Evolutionary conservation across 148 eudicot genomes (phyloP).

Genomic region (Rhododendron ferrugineum): DNA sequence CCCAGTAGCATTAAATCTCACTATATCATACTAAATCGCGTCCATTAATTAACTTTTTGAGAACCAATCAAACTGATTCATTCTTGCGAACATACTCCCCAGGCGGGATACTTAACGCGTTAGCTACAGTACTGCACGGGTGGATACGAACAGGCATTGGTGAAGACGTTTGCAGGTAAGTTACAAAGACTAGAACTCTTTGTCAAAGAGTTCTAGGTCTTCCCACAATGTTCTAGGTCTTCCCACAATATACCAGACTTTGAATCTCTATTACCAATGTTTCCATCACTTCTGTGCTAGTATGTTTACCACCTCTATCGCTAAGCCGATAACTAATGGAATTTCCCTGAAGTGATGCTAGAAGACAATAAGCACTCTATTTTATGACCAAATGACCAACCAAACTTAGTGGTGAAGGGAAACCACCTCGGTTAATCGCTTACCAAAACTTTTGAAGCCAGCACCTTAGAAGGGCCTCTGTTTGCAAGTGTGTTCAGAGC

Average conservation of each 20-base stretch:
- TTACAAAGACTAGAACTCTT: too few species aligned
- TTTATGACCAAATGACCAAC: neutral
- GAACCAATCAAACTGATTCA: neutral
- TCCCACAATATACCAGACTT: neutral
- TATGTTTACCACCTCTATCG: neutral
- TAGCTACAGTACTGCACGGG: too few species aligned
- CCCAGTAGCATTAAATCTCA: neutral
- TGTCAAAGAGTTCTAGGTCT: neutral
- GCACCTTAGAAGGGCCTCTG: slow-evolving; percentile 47
- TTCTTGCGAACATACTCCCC: too few species aligned
- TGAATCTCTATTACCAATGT: neutral
- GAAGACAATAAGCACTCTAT: neutral
- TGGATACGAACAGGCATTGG: neutral
- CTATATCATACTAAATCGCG: neutral
- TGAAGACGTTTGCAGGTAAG: neutral
- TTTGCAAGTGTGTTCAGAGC: slow-evolving; percentile 46
- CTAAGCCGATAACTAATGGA: neutral
- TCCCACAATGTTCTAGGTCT: neutral
- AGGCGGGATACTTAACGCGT: too few species aligned
- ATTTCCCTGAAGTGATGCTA: neutral
- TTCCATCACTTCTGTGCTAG: neutral
- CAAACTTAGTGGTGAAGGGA: neutral
- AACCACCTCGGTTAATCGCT: neutral
- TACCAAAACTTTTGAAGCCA: slow-evolving; percentile 53
- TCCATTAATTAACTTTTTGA: neutral